A percentile compares a stretch with the other conserved stretches of the same genome.
Evolutionary conservation across 495 filamentous ascomycete species (phyloP).

Genomic region (Pseudomonodictys pantanalensis): DNA sequence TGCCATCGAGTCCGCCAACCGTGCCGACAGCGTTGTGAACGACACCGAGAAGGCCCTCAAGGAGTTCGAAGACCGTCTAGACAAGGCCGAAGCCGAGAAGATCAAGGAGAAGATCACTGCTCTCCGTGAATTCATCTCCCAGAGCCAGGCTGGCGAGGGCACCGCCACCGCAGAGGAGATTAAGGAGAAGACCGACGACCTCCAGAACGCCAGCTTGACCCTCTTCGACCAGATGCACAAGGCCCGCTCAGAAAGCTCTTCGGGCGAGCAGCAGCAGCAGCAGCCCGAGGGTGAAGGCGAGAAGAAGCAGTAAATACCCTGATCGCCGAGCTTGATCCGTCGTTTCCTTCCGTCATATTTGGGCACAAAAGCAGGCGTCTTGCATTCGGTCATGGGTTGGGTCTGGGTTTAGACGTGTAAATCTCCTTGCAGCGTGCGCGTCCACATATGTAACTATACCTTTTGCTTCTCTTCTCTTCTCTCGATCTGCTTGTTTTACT

Average conservation of each 20-base stretch:
- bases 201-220: conserved; percentile 91
- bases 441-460: conserved; percentile 28
- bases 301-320: conserved; percentile 69
- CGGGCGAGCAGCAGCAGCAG: conserved; percentile 53
- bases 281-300: conserved; percentile 60
- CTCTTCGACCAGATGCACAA: conserved; percentile 99
- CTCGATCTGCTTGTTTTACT: conserved; percentile 6
- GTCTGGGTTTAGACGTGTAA: conserved; percentile 28
- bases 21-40: conserved; percentile 91
- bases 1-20: conserved; percentile 93
- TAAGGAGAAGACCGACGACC: conserved; percentile 97
- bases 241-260: conserved; percentile 53
- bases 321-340: conserved; percentile 12
- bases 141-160: conserved; percentile 92
- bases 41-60: conserved; percentile 98
- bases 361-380: conserved; percentile 30
- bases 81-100: conserved; percentile 90
- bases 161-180: conserved; percentile 80
- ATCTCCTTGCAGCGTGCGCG: background rate
- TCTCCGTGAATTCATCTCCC: conserved; percentile 86
- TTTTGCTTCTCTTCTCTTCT: conserved; percentile 22
- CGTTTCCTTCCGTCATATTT: conserved; percentile 12
- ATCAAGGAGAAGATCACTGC: conserved; percentile 90
- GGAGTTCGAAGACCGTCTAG: conserved; percentile 91
- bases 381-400: conserved; percentile 20